Evolutionary conservation across 495 filamentous ascomycete species (phyloP), one percentile per base, ranked within the genome.

Genomic region (Mytilinidion resinicola): DNA sequence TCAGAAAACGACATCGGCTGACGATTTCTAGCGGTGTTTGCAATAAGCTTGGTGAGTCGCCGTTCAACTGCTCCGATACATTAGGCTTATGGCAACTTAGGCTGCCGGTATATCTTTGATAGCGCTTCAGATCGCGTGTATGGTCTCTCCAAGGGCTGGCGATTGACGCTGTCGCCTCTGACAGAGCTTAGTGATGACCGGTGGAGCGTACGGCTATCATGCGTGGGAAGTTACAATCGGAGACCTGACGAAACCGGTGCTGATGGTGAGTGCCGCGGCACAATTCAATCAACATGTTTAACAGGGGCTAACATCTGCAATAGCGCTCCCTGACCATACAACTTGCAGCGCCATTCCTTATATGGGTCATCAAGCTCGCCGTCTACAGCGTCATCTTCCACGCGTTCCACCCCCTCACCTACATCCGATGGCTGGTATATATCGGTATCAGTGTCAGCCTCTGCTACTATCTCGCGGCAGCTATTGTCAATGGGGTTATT

Each of bases 161-260:
- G n/a, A n/a, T n/a, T n/a, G n/a, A n/a, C n/a, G n/a, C n/a, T n/a
- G n/a, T n/a, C n/a, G n/a, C n/a, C n/a, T n/a, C n/a, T n/a, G n/a
- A n/a, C n/a, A n/a, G n/a, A n/a, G n/a, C n/a, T n/a, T n/a, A n/a
- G n/a, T n/a, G n/a, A n/a, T n/a, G n/a, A n/a, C n/a, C n/a, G n/a
- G n/a, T n/a, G n/a, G n/a, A n/a, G n/a, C n/a, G n/a, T n/a, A n/a
- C n/a, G n/a, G n/a, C n/a, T 57, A 57, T 35, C 55, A 57, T 51
- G 55, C 55, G 6, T 57, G 39, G 37, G 55, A 57, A 15, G 19
- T 57, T 15, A 49, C 30, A 15, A 49, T 57, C 46, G 12, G 35
- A 25, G 15, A 57, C 4, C 25, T 57, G n/a, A 57, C 55, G 8
- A 51, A 57, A 20, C 44, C 55, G 4, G 20, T 57, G 3, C 35